Evolutionary conservation across 257 asterid species (phyloP).

Genomic region (Fraxinus quadrangulata): DNA sequence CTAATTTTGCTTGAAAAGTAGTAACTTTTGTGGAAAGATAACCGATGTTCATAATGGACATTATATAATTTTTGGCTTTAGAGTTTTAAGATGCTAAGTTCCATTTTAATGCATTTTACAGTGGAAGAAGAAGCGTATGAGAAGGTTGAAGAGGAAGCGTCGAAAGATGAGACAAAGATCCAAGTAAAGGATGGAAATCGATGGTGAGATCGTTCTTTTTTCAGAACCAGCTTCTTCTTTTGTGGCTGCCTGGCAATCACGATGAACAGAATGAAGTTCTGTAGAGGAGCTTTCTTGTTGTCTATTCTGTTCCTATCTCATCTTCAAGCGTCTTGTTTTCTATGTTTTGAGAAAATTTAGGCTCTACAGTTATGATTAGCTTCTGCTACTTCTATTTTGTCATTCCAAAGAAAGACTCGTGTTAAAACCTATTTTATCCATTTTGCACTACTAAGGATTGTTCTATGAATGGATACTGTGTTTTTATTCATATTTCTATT

Average conservation of each 20-base stretch:
- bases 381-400: neutral
- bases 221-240: neutral
- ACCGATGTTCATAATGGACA: neutral
- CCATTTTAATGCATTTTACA: conserved; percentile 5
- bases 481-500: neutral
- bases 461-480: neutral
- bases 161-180: conserved; percentile 13
- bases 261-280: neutral
- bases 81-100: neutral
- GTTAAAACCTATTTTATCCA: neutral
- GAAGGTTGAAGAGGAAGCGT: conserved; percentile 16
- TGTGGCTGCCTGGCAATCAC: neutral
- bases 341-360: neutral
- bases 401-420: neutral
- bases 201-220: neutral
- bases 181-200: conserved; percentile 1
- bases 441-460: neutral
- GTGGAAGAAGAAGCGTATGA: conserved; percentile 22
- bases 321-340: neutral
- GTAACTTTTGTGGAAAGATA: neutral
- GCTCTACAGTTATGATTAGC: neutral
- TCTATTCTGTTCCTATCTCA: neutral
- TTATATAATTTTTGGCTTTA: neutral
- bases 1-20: neutral
- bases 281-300: neutral